Conservation (phyloP, 495 filamentous ascomycete genomes). For the Alectoria sarmentosa region DNA sequence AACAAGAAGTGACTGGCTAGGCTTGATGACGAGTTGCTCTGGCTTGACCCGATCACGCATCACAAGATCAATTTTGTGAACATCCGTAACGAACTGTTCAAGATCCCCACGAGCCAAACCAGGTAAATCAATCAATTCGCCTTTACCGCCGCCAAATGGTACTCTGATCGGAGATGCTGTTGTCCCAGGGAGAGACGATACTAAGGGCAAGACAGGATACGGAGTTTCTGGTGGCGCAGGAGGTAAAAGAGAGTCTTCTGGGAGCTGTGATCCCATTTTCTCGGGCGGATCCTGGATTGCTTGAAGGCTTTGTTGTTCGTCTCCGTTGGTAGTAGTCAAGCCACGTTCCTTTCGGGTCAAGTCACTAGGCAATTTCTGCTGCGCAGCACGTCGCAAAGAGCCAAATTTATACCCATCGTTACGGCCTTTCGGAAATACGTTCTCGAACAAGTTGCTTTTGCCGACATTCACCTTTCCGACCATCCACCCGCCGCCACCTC, state of each 20-base stretch:
- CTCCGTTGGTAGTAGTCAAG: not conserved
- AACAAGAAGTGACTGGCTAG: constrained; percentile 75
- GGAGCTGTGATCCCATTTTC: not conserved
- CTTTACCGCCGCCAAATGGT: constrained; percentile 73
- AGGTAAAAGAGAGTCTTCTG: constrained; percentile 51
- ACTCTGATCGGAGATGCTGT: constrained; percentile 91
- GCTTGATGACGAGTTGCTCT: constrained; percentile 61
- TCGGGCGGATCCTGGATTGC: not conserved
- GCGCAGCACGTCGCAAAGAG: constrained; percentile 13
- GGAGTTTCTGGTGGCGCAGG: constrained; percentile 62
- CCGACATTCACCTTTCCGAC: constrained; percentile 97
- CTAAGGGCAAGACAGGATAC: constrained; percentile 72
- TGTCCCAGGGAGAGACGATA: constrained; percentile 83
- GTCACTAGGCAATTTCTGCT: not conserved
- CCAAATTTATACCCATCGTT: constrained; percentile 13
- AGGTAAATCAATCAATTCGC: constrained; percentile 92
- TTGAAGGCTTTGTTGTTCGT: not conserved
- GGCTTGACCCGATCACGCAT: constrained; percentile 68
- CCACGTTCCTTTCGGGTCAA: no score
- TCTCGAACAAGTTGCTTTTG: constrained; percentile 84
- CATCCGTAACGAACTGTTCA: constrained; percentile 55
- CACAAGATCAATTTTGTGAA: constrained; percentile 57
- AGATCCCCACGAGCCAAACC: constrained; percentile 71
- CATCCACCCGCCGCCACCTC: constrained; percentile 89
- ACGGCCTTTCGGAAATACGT: constrained; percentile 75